Evolutionary conservation across 805 yeast genomes (phyloP).

Genomic region (Yamadazyma philogaea): DNA sequence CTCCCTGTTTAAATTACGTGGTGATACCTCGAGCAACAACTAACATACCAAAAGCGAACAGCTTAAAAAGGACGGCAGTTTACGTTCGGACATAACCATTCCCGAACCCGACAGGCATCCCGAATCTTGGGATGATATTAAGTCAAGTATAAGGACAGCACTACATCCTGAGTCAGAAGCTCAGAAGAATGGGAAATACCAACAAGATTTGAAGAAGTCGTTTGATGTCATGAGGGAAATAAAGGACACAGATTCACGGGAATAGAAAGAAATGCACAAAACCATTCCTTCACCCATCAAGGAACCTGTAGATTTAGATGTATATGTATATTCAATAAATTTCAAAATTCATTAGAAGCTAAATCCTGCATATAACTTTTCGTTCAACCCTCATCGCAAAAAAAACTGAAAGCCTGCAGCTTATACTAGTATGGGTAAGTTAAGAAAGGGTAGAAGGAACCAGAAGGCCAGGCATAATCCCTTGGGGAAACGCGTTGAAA

Average conservation of each 20-base stretch:
- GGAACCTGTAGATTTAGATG: too few relatives aligned
- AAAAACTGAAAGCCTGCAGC: conserved; percentile 4
- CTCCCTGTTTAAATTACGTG: background rate
- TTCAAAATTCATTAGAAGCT: too few relatives aligned
- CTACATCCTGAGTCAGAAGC: conserved; percentile 28
- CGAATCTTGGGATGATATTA: conserved; percentile 37
- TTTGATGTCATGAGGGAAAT: conserved; percentile 1
- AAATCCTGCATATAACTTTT: background rate
- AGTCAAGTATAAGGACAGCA: conserved; percentile 26
- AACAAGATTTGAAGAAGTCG: conserved; percentile 6
- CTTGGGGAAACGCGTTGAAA: conserved; percentile 16
- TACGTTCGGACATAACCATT: conserved; percentile 57
- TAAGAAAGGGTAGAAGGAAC: conserved; percentile 55
- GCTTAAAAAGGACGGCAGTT: conserved; percentile 60
- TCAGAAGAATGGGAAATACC: conserved; percentile 5
- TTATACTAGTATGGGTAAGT: conserved; percentile 57
- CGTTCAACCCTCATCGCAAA: conserved; percentile 8
- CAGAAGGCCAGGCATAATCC: conserved; percentile 37
- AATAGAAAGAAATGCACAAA: background rate
- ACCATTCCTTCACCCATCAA: too few relatives aligned
- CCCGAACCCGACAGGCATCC: conserved; percentile 42
- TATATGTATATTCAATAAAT: too few relatives aligned
- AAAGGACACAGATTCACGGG: background rate
- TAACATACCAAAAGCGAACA: conserved; percentile 45
- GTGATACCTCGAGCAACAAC: background rate